Conservation (phyloP, 2,329 filamentous ascomycete genomes). For the Alternaria solani region DNA sequence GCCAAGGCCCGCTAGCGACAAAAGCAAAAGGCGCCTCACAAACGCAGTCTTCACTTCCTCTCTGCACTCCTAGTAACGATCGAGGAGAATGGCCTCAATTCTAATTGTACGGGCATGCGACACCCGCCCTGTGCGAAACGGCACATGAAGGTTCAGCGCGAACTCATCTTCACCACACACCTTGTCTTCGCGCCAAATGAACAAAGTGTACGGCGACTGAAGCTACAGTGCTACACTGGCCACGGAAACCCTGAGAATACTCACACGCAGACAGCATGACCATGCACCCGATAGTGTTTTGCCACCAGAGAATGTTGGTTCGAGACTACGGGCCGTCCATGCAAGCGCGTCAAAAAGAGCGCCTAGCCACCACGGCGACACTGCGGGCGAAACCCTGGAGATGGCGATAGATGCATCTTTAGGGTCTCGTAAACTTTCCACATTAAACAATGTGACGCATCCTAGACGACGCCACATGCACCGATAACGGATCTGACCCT, state of each 20-base stretch:
- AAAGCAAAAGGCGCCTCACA: slow-evolving; percentile 7
- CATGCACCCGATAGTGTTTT: not conserved
- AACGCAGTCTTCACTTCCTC: not conserved
- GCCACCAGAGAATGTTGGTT: slow-evolving; percentile 3
- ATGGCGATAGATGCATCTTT: slow-evolving; percentile 1
- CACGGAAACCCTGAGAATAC: not conserved
- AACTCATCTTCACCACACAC: not conserved
- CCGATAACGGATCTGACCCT: not conserved
- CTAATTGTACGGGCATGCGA: not conserved
- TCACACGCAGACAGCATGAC: not conserved
- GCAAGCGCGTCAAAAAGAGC: not conserved
- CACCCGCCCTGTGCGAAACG: not conserved
- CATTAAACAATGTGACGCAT: not conserved
- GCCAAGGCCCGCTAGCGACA: slow-evolving; percentile 22
- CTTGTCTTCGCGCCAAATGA: not conserved
- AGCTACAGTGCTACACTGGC: not conserved
- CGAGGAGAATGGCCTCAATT: not conserved
- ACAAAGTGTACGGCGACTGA: not conserved
- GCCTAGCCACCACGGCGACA: slow-evolving; percentile 5
- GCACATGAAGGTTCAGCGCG: not conserved
- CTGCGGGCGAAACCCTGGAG: slow-evolving; percentile 5
- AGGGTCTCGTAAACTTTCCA: slow-evolving; percentile 6
- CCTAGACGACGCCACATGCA: slow-evolving; percentile 4
- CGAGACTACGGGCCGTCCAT: not conserved
- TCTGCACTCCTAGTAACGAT: not conserved